phyloP scores from a whole-genome alignment of 768 basidiomycete genomes.

The Suillus brevipes region DNA sequence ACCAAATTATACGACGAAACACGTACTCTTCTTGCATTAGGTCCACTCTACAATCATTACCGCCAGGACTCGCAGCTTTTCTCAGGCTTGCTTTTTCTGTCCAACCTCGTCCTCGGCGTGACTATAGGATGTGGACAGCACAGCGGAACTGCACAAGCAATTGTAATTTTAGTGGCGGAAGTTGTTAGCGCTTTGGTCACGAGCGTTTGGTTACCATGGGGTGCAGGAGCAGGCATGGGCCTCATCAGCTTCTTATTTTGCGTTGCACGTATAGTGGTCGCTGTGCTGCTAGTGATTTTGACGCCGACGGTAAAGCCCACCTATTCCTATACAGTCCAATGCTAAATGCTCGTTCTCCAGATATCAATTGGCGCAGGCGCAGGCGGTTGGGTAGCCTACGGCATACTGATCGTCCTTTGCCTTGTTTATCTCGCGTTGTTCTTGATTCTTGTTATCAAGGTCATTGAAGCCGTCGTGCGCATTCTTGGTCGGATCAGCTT shows the following conservation, averaged over 20 bases:
- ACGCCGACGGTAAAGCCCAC: slow-evolving; percentile 72
- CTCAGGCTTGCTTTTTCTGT: slow-evolving; percentile 74
- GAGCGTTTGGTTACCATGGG: slow-evolving; percentile 96
- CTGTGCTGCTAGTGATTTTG: slow-evolving; percentile 87
- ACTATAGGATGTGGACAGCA: slow-evolving; percentile 88
- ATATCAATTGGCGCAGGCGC: slow-evolving; percentile 81
- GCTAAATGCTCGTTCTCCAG: slow-evolving; percentile 40
- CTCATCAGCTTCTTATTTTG: slow-evolving; percentile 92
- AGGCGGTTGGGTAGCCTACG: slow-evolving; percentile 92
- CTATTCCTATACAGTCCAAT: slow-evolving; percentile 9
- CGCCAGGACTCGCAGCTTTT: slow-evolving; percentile 90
- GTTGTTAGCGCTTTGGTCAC: slow-evolving; percentile 85
- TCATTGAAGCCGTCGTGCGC: slow-evolving; percentile 81
- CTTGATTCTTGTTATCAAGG: slow-evolving; percentile 81
- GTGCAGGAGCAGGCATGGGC: slow-evolving; percentile 95
- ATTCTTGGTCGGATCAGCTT: slow-evolving; percentile 78
- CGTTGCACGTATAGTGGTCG: slow-evolving; percentile 85
- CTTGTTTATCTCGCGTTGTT: slow-evolving; percentile 83
- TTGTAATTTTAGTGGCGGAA: slow-evolving; percentile 87
- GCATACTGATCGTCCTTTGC: slow-evolving; percentile 79
- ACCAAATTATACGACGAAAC: slow-evolving; percentile 95
- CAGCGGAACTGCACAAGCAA: slow-evolving; percentile 89
- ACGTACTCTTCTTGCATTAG: slow-evolving; percentile 83
- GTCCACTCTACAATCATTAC: slow-evolving; percentile 94
- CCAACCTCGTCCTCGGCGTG: slow-evolving; percentile 80